A percentile compares a stretch with the other conserved stretches of the same genome.
Evolutionary conservation across 2,329 filamentous ascomycete species (phyloP).

Genomic region (Rhynchosporium secalis): DNA sequence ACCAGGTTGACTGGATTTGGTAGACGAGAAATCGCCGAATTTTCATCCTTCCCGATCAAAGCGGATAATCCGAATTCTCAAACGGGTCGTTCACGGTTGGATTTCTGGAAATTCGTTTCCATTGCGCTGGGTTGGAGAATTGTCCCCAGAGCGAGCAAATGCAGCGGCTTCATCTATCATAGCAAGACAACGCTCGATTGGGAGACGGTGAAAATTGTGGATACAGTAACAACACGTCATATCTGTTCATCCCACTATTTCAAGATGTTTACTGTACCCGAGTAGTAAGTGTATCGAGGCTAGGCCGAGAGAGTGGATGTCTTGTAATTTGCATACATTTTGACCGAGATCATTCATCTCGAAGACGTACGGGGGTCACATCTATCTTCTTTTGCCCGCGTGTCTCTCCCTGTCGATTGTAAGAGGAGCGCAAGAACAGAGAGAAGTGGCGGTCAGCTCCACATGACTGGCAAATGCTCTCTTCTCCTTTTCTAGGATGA

Average conservation of each 20-base stretch:
- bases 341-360: background rate
- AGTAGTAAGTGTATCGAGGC: background rate
- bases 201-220: slow-evolving; percentile 4
- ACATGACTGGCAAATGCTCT: background rate
- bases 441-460: slow-evolving; percentile 7
- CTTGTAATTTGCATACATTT: background rate
- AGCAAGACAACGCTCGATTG: slow-evolving; percentile 1
- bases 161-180: background rate
- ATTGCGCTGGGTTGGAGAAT: slow-evolving; percentile 4
- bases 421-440: background rate
- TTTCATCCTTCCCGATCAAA: background rate
- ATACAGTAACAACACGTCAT: background rate
- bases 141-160: background rate
- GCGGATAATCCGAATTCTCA: background rate
- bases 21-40: no score
- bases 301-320: background rate
- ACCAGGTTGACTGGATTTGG: no score
- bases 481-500: background rate
- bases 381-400: no score
- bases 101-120: slow-evolving; percentile 11
- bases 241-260: background rate
- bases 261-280: no score
- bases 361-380: no score
- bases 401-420: background rate
- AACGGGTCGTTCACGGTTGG: background rate